Evolutionary conservation across 1,139 yeast genomes (phyloP).

Genomic region (Hansenula sp.): DNA sequence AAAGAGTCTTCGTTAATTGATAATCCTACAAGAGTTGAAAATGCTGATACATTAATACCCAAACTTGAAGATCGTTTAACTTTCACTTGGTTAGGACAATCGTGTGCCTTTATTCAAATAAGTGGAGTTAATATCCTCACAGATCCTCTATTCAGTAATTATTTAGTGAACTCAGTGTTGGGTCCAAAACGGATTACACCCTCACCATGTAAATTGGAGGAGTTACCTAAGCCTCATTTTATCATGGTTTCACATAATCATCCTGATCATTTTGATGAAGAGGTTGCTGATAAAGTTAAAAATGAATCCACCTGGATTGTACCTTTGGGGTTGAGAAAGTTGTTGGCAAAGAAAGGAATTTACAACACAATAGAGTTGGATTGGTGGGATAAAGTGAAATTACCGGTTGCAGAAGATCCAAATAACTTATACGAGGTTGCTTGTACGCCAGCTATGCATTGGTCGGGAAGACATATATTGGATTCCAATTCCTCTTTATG

Average conservation of each 20-base stretch:
- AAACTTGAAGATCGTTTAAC: constrained; percentile 44
- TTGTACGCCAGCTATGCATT: constrained; percentile 95
- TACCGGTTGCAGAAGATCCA: constrained; percentile 30
- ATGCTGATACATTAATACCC: constrained; percentile 23
- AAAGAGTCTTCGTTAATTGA: constrained; percentile 8
- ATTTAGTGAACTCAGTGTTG: constrained; percentile 52
- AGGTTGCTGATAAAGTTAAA: constrained; percentile 52
- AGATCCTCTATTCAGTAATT: constrained; percentile 78
- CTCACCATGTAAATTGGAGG: constrained; percentile 60
- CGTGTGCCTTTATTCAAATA: constrained; percentile 72
- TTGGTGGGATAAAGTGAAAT: constrained; percentile 80
- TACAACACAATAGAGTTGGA: constrained; percentile 61
- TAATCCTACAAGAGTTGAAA: constrained; percentile 4
- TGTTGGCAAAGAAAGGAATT: constrained; percentile 48
- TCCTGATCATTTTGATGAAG: constrained; percentile 84
- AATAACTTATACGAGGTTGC: constrained; percentile 68
- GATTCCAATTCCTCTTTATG: constrained; percentile 82
- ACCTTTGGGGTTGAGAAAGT: constrained; percentile 69
- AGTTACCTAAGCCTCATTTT: constrained; percentile 64
- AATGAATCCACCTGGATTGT: constrained; percentile 66
- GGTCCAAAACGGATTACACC: constrained; percentile 83
- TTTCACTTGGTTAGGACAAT: constrained; percentile 92
- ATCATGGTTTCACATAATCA: constrained; percentile 89
- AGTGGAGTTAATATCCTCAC: constrained; percentile 73
- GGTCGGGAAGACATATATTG: constrained; percentile 81